These are phyloP conservation scores for Inosperma sp. DNA, from an alignment of 768 basidiomycete genomes.

Conservation along the genomic window DNA sequence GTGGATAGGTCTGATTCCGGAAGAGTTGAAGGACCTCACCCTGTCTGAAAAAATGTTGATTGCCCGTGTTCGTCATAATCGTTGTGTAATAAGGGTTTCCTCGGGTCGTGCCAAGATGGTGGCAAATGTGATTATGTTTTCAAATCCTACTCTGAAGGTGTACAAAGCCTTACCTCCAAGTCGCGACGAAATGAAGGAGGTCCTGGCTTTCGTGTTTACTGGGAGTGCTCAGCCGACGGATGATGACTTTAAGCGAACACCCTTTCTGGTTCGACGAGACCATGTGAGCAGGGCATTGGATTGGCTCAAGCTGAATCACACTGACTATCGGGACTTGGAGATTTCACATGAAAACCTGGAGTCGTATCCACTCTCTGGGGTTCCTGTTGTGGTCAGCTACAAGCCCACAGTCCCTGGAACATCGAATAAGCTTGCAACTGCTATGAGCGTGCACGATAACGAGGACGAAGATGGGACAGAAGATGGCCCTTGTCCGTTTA, in stretches of 20 bases:
- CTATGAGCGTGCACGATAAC: constrained; percentile 18
- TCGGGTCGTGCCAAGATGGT: constrained; percentile 25
- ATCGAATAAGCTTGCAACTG: constrained; percentile 13
- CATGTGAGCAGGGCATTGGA: constrained; percentile 34
- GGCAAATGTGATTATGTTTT: constrained; percentile 29
- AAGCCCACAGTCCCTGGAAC: background rate
- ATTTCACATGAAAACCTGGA: constrained; percentile 24
- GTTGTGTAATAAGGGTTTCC: constrained; percentile 26
- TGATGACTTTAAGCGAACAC: constrained; percentile 2
- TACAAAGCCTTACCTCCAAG: constrained; percentile 24
- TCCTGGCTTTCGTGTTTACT: constrained; percentile 14
- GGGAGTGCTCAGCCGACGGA: background rate
- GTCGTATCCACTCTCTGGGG: constrained; percentile 19
- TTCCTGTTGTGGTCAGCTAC: constrained; percentile 25
- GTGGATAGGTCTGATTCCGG: constrained; percentile 34
- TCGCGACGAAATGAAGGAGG: constrained; percentile 20
- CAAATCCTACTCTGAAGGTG: constrained; percentile 23
- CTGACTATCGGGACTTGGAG: constrained; percentile 27
- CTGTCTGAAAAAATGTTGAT: constrained; percentile 28
- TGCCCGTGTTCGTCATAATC: constrained; percentile 23
- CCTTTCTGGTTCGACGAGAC: constrained; percentile 13
- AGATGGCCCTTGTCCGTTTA: constrained; percentile 31
- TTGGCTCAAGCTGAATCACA: constrained; percentile 31
- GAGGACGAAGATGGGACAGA: constrained; percentile 24
- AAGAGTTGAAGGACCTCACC: constrained; percentile 19